Conservation (phyloP, 495 filamentous ascomycete species). For the Talaromyces trachyspermus region DNA sequence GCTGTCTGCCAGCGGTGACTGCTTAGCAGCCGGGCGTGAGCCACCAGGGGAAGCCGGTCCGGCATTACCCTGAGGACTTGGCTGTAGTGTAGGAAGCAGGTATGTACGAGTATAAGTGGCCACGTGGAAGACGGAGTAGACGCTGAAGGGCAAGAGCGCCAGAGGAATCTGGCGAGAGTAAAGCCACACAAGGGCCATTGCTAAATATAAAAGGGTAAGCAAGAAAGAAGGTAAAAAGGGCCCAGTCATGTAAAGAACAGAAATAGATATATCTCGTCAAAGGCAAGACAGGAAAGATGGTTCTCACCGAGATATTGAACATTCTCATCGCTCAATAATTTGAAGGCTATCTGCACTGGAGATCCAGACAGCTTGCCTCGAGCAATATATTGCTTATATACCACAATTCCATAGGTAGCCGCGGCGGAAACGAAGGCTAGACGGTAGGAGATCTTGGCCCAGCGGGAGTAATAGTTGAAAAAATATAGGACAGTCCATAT, state of each 20-base stretch:
- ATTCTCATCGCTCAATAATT: constrained; percentile 81
- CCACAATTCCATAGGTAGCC: constrained; percentile 92
- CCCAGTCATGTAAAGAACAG: too few relatives aligned
- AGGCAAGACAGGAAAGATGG: too few relatives aligned
- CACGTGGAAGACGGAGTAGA: constrained; percentile 98
- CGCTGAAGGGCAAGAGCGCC: constrained; percentile 86
- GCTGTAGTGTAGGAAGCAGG: constrained; percentile 45
- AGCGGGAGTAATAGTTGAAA: constrained; percentile 68
- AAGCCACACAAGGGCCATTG: constrained; percentile 94
- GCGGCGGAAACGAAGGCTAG: constrained; percentile 82
- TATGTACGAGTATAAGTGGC: constrained; percentile 60
- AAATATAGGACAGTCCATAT: constrained; percentile 74
- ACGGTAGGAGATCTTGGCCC: constrained; percentile 79
- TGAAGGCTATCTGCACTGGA: constrained; percentile 51
- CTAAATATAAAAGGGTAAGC: constrained; percentile 33
- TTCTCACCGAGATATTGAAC: constrained; percentile 86
- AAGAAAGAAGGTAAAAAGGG: constrained; percentile 1
- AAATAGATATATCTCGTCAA: too few relatives aligned
- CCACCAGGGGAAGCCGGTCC: constrained; percentile 40
- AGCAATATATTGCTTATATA: constrained; percentile 95
- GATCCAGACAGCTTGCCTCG: constrained; percentile 57
- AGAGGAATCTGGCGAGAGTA: constrained; percentile 80
- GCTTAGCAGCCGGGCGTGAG: constrained; percentile 50
- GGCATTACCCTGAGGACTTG: constrained; percentile 22
- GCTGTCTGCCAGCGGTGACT: constrained; percentile 63